Conservation (phyloP, 2,329 filamentous ascomycete genomes). For the Blastomyces gilchristii region DNA sequence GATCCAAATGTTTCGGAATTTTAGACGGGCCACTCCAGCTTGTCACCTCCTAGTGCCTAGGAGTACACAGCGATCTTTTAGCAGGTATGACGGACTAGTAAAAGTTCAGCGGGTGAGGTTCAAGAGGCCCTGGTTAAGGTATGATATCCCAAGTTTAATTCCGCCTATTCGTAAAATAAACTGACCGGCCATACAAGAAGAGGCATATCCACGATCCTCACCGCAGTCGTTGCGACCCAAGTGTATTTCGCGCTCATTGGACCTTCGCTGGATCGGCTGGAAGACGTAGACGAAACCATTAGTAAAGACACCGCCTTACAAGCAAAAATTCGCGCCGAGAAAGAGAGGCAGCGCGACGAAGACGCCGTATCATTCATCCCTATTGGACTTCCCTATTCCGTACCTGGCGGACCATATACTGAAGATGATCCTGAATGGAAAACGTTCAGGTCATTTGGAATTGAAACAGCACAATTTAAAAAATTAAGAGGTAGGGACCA, state of each 20-base stretch:
- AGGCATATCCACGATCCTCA: background rate
- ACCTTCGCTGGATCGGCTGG: background rate
- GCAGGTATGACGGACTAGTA: conserved; percentile 4
- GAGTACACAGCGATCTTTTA: conserved; percentile 6
- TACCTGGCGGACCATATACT: conserved; percentile 7
- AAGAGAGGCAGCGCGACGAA: conserved; percentile 4
- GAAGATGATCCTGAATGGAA: conserved; percentile 12
- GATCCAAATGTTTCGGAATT: conserved; percentile 8
- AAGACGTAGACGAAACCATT: background rate
- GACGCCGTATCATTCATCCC: conserved; percentile 13
- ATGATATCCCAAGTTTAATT: background rate
- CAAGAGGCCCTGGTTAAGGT: conserved; percentile 10
- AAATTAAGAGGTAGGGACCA: background rate
- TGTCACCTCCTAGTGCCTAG: conserved; percentile 6
- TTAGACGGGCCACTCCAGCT: conserved; percentile 4
- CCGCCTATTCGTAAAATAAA: background rate
- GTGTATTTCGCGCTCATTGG: background rate
- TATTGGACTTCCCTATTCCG: conserved; percentile 10
- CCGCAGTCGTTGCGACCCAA: background rate
- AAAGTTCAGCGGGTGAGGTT: conserved; percentile 12
- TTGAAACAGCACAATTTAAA: background rate
- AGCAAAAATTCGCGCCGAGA: conserved; percentile 1
- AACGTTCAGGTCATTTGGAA: conserved; percentile 5
- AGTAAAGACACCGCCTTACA: background rate
- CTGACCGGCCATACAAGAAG: background rate